Evolutionary conservation across 441 rosid genomes (phyloP).

Genomic region (Mallotus repandus): DNA sequence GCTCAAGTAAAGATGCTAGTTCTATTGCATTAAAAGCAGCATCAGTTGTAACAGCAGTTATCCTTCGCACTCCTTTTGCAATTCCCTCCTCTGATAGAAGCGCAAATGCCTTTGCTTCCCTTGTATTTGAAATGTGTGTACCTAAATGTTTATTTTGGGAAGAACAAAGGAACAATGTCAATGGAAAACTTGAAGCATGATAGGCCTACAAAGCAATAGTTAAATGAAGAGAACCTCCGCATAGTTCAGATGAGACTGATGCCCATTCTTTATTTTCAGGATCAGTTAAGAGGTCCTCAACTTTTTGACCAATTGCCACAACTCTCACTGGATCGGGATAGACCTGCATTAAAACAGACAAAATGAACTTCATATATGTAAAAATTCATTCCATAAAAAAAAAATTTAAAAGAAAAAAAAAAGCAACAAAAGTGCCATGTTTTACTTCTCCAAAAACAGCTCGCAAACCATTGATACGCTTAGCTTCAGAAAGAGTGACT

Average conservation of each 20-base stretch:
- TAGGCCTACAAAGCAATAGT: background rate
- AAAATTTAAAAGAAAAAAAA: no score
- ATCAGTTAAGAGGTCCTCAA: conserved; percentile 81
- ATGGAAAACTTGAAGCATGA: conserved; percentile 20
- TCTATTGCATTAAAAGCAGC: conserved; percentile 72
- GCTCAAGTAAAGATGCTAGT: conserved; percentile 56
- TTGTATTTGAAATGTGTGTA: conserved; percentile 68
- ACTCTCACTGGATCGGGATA: conserved; percentile 99
- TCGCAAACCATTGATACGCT: conserved; percentile 73
- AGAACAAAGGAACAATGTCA: background rate
- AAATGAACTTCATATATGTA: background rate
- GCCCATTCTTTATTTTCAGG: conserved; percentile 82
- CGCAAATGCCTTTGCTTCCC: conserved; percentile 93
- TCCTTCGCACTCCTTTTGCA: conserved; percentile 85
- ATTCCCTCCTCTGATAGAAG: conserved; percentile 96
- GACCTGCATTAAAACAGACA: conserved; percentile 45
- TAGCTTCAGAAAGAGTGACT: conserved; percentile 74
- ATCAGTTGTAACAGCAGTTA: conserved; percentile 89
- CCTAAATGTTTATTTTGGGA: conserved; percentile 18
- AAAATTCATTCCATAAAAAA: background rate
- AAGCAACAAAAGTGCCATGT: conserved; percentile 17
- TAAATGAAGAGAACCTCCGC: conserved; percentile 67
- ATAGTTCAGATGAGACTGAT: conserved; percentile 76
- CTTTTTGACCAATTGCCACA: conserved; percentile 76
- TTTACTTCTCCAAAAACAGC: conserved; percentile 99